A percentile compares a stretch with the other conserved stretches of the same genome.
Evolutionary conservation across 2,329 filamentous ascomycete species (phyloP).

Genomic region (Conoideocrella luteorostrata): DNA sequence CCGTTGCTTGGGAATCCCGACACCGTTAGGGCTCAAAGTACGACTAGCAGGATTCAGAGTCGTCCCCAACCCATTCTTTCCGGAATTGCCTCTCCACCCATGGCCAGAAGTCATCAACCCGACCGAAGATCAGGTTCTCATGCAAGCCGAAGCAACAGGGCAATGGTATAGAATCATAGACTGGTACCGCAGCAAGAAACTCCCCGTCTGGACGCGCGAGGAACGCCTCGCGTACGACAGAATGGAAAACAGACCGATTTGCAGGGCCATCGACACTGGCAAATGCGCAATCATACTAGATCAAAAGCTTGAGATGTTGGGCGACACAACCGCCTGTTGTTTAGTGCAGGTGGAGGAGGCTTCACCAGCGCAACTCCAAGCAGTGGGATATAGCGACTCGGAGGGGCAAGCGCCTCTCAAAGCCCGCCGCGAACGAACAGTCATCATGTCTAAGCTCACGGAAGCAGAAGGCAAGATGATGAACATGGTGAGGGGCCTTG

Average conservation of each 20-base stretch:
- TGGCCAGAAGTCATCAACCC: constrained; percentile 13
- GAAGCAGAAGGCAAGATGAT: constrained; percentile 10
- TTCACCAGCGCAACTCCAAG: neutral
- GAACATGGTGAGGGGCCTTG: constrained; percentile 6
- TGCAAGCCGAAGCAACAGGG: constrained; percentile 8
- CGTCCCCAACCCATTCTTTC: constrained; percentile 1
- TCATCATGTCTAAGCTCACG: constrained; percentile 8
- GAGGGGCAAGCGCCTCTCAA: neutral
- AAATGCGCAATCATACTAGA: constrained; percentile 12
- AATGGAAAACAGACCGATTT: constrained; percentile 10
- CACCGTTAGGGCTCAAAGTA: constrained; percentile 13
- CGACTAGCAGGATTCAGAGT: constrained; percentile 11
- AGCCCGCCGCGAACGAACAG: constrained; percentile 6
- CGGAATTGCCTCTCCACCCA: constrained; percentile 11
- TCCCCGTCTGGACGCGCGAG: constrained; percentile 12
- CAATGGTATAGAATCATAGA: constrained; percentile 15
- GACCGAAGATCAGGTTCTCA: constrained; percentile 11
- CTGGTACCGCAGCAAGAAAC: constrained; percentile 15
- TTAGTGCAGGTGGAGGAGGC: constrained; percentile 11
- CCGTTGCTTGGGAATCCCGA: constrained; percentile 11
- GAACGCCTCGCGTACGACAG: constrained; percentile 11
- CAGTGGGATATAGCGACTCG: neutral
- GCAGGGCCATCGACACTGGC: constrained; percentile 11
- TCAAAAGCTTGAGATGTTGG: neutral
- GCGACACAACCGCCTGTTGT: constrained; percentile 1